Evolutionary conservation across 805 yeast species (phyloP).

Genomic region (Cephaloascus albidus): DNA sequence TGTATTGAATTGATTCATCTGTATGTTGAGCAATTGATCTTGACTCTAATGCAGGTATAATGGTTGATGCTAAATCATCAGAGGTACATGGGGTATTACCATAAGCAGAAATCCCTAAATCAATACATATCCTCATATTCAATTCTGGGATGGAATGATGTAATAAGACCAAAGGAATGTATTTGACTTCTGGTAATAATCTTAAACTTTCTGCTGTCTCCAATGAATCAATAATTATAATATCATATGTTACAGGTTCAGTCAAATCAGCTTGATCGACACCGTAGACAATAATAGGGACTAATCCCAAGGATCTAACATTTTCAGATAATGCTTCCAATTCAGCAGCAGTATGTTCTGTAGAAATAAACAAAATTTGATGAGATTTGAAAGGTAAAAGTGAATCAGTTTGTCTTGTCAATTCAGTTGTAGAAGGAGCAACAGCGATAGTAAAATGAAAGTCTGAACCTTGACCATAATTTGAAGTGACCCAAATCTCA

Average conservation of each 20-base stretch:
- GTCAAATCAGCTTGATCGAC: slow-evolving; percentile 48
- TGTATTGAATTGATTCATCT: slow-evolving; percentile 69
- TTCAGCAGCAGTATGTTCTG: slow-evolving; percentile 45
- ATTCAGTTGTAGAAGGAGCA: slow-evolving; percentile 57
- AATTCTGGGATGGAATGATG: slow-evolving; percentile 70
- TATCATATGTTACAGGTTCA: slow-evolving; percentile 59
- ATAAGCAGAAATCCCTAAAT: slow-evolving; percentile 78
- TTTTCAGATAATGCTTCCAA: slow-evolving; percentile 40
- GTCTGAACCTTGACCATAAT: slow-evolving; percentile 73
- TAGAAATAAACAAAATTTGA: slow-evolving; percentile 60
- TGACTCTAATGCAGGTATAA: slow-evolving; percentile 79
- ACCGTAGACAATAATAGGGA: slow-evolving; percentile 49
- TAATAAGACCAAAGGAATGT: slow-evolving; percentile 73
- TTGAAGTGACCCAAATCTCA: slow-evolving; percentile 83
- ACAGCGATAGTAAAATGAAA: slow-evolving; percentile 76
- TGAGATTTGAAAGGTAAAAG: slow-evolving; percentile 66
- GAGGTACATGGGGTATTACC: slow-evolving; percentile 85
- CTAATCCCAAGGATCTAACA: slow-evolving; percentile 46
- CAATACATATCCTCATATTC: slow-evolving; percentile 74
- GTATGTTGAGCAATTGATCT: slow-evolving; percentile 72
- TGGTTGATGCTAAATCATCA: slow-evolving; percentile 72
- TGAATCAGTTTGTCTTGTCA: slow-evolving; percentile 57
- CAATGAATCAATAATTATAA: slow-evolving; percentile 73
- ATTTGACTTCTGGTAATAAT: slow-evolving; percentile 66
- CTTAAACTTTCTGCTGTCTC: slow-evolving; percentile 67